phyloP scores from a whole-genome alignment of 352 stramenopile species.

The Phytophthora chlamydospora region DNA sequence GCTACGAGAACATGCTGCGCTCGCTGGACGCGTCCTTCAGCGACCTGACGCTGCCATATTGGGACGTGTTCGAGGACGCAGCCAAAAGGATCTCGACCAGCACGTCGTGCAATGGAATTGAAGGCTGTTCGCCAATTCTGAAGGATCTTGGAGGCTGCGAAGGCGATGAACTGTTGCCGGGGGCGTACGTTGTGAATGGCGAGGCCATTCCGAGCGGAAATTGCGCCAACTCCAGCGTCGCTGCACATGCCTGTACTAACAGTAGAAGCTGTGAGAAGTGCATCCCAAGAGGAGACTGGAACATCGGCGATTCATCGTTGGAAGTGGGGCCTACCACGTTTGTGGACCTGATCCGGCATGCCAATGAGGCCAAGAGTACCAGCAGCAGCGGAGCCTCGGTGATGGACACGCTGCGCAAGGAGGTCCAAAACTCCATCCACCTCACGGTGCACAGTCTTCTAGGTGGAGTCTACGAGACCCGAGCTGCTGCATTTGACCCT shows the following conservation, averaged over 20 bases:
- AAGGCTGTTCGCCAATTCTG: slow-evolving; percentile 54
- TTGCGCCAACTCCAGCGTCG: slow-evolving; percentile 62
- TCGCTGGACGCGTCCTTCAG: slow-evolving; percentile 47
- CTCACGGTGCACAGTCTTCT: slow-evolving; percentile 50
- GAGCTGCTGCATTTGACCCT: slow-evolving; percentile 49
- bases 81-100: slow-evolving; percentile 53
- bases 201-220: slow-evolving; percentile 44
- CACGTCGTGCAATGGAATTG: slow-evolving; percentile 44
- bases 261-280: slow-evolving; percentile 59
- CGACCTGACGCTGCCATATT: slow-evolving; percentile 69
- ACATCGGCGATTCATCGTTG: slow-evolving; percentile 63
- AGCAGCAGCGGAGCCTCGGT: slow-evolving; percentile 27
- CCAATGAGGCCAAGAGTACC: slow-evolving; percentile 35
- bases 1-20: slow-evolving; percentile 77
- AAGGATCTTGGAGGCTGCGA: slow-evolving; percentile 61
- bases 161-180: slow-evolving; percentile 39
- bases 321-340: slow-evolving; percentile 71
- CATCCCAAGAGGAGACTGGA: slow-evolving; percentile 69
- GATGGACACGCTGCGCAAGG: slow-evolving; percentile 42
- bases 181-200: slow-evolving; percentile 37
- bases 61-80: slow-evolving; percentile 65
- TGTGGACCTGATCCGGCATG: slow-evolving; percentile 60
- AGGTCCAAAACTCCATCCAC: slow-evolving; percentile 48
- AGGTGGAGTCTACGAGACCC: slow-evolving; percentile 48
- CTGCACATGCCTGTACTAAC: slow-evolving; percentile 48